Evolutionary conservation across 2,329 filamentous ascomycete genomes (phyloP), one percentile per base, ranked within the genome.

Genomic region (Didymella segeticola): DNA sequence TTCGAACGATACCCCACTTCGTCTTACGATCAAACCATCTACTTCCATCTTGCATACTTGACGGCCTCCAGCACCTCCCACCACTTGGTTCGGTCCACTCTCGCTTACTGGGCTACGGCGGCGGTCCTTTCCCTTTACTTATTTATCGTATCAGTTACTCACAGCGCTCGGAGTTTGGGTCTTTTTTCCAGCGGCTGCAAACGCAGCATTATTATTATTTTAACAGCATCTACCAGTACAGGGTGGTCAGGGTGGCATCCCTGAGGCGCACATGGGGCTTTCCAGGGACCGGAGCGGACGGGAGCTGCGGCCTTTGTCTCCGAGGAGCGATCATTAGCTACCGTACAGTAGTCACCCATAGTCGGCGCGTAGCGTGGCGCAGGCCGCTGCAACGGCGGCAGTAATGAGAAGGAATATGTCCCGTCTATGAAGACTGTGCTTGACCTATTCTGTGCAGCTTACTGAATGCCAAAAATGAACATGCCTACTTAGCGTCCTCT

Each of bases 121-220:
- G 22, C 25, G 14, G 22, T 27, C 19, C 17, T 17, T 19, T 19
- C 41, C 6, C 6, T 37, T 37, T 37, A 20, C 19, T 20, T 20
- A 31, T 33, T 20, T 27, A 25, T 42, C 22, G 20, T 7, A 48
- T 47, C 31, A n/a, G 15, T 48, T 29, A 48, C 22, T 42, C 46
- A 48, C 49, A 53, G 49, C 49, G 49, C 42, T 42, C 29, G 49
- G 49, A 46, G 49, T 53, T 37, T 30, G 37, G 29, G 36, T 25
- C 19, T 34, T 23, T 31, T 29, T 29, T 27, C 5, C 15, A 27
- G 10, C n/a, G 3, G 12, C 37, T 42, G 30, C 49, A 34, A 2
- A 31, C 31, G 36, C 49, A 43, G 49, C 45, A 19, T 36, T 11
- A 6, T 12, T 6, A 2, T 3, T 31, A 31, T 25, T 39, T 10